phyloP scores from a whole-genome alignment of 306 rosid genomes.

The Cucurbita argyrosperma region DNA sequence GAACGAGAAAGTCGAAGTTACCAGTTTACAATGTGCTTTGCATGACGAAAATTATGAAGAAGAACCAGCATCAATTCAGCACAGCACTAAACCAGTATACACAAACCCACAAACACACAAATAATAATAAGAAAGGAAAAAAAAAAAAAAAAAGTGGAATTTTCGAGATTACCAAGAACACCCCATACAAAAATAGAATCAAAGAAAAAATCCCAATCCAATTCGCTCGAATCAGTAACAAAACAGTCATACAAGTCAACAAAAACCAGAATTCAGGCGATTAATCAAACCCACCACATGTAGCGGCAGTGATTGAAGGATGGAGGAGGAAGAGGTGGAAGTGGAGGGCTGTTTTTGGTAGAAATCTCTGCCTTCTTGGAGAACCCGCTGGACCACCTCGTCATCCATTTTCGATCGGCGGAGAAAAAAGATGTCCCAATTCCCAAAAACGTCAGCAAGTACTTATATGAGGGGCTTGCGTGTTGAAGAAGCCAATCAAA shows the following conservation, averaged over 20 bases:
- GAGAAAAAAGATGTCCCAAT: not conserved
- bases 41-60: not conserved
- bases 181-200: not conserved
- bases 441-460: not conserved
- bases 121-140: too few species aligned
- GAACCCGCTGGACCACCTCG: constrained; percentile 90
- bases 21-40: not conserved
- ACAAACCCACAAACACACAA: not conserved
- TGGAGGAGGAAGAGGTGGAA: constrained; percentile 69
- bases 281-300: constrained; percentile 50
- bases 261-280: not conserved
- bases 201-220: not conserved
- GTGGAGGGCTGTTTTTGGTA: constrained; percentile 85
- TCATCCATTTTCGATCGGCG: constrained; percentile 42
- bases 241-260: not conserved
- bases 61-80: not conserved
- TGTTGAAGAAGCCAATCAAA: constrained; percentile 2
- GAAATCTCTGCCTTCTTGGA: constrained; percentile 94
- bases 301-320: constrained; percentile 96
- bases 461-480: not conserved
- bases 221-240: not conserved
- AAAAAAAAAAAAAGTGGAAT: not conserved
- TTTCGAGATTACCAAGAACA: not conserved
- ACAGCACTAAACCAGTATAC: not conserved
- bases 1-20: not conserved